These are phyloP conservation scores for Colletotrichum siamense DNA, from an alignment of 2,329 filamentous ascomycete species.

Conservation along the genomic window DNA sequence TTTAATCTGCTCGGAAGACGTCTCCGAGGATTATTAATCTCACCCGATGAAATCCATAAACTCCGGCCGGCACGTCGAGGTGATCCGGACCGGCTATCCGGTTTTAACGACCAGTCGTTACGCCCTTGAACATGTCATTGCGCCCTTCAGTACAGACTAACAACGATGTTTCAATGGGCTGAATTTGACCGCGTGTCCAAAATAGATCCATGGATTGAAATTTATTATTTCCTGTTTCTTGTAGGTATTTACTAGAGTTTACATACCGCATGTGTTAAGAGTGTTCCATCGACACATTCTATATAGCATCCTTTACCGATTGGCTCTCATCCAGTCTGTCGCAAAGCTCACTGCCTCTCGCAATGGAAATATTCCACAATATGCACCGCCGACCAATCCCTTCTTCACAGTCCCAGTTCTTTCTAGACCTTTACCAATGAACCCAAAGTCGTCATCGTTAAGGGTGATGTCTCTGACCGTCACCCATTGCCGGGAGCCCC, in stretches of 20 bases:
- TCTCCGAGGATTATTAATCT: neutral
- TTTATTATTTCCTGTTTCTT: neutral
- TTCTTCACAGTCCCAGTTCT: neutral
- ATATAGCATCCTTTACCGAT: neutral
- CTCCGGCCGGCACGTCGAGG: neutral
- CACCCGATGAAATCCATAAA: neutral
- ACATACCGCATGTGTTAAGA: neutral
- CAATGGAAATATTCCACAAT: neutral
- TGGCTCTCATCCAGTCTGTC: neutral
- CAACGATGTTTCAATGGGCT: neutral
- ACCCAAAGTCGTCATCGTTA: constrained; percentile 1
- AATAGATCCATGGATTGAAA: neutral
- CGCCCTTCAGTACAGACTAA: neutral
- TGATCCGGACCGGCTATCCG: neutral
- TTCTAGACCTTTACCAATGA: neutral
- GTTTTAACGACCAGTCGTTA: neutral
- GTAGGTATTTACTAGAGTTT: neutral
- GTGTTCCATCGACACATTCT: neutral
- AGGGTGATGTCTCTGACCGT: constrained; percentile 10
- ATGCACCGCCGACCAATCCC: neutral
- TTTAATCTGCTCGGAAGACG: neutral
- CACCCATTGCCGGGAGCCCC: constrained; percentile 14
- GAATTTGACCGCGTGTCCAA: neutral
- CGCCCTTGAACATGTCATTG: neutral
- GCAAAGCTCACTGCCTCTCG: neutral